Evolutionary conservation across 2,329 filamentous ascomycete species (phyloP).

Genomic region (Phialophora expanda): DNA sequence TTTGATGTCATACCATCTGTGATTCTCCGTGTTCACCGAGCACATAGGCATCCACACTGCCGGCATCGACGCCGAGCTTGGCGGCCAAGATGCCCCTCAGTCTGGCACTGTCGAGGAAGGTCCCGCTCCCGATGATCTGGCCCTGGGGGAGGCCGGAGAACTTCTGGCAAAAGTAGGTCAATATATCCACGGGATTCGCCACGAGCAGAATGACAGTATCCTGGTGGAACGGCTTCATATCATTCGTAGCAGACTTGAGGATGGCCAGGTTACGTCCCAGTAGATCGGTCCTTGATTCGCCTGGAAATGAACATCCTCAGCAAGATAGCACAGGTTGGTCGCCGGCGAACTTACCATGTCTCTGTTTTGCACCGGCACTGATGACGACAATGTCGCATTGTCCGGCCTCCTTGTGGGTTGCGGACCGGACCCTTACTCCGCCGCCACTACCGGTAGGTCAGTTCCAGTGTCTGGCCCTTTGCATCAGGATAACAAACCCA

Average conservation of each 20-base stretch:
- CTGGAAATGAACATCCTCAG: conserved; percentile 33
- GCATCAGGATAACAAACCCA: conserved; percentile 45
- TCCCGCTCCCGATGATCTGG: conserved; percentile 61
- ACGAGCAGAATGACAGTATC: conserved; percentile 59
- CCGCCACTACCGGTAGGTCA: conserved; percentile 22
- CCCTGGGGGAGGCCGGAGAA: conserved; percentile 54
- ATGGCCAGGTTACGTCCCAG: conserved; percentile 57
- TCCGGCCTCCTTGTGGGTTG: conserved; percentile 51
- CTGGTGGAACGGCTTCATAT: conserved; percentile 56
- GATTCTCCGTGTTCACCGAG: conserved; percentile 58
- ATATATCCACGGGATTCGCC: conserved; percentile 61
- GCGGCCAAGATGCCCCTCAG: conserved; percentile 42
- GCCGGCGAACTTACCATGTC: conserved; percentile 35
- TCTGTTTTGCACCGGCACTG: conserved; percentile 61
- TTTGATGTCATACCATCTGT: conserved; percentile 47
- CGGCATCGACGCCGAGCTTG: conserved; percentile 41
- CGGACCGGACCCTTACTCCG: conserved; percentile 28
- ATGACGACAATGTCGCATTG: conserved; percentile 62
- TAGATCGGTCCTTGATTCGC: conserved; percentile 54
- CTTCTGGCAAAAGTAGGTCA: conserved; percentile 57
- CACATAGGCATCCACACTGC: conserved; percentile 51
- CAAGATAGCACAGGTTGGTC: background rate
- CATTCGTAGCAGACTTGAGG: conserved; percentile 53
- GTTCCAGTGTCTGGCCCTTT: no score
- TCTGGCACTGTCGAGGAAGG: conserved; percentile 59